Percentiles rank a stretch among this genome's conserved stretches.
These are phyloP conservation scores for Ustulina deusta DNA, from an alignment of 2,329 filamentous ascomycete genomes.

Conservation along the genomic window DNA sequence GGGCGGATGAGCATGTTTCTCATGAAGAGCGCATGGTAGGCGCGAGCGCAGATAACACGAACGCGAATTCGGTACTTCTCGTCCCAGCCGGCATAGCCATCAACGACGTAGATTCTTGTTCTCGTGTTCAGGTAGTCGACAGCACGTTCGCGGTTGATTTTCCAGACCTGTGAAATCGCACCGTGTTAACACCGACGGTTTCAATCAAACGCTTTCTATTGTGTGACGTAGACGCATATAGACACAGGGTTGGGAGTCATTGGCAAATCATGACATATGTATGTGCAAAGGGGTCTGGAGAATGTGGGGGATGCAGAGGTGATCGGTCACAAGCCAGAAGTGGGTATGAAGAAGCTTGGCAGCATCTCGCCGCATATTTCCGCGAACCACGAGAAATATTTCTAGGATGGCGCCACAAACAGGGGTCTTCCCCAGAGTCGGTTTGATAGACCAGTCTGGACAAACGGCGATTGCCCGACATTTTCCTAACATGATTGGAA, in stretches of 20 bases:
- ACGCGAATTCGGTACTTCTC: slow-evolving; percentile 98
- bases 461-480: slow-evolving; percentile 11
- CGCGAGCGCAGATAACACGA: slow-evolving; percentile 96
- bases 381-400: slow-evolving; percentile 32
- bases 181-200: slow-evolving; percentile 22
- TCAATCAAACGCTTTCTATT: neutral
- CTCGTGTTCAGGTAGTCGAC: slow-evolving; percentile 99
- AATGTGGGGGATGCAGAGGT: slow-evolving; percentile 19
- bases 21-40: slow-evolving; percentile 99
- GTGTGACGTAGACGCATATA: slow-evolving; percentile 32
- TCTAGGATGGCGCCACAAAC: slow-evolving; percentile 46
- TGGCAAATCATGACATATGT: slow-evolving; percentile 25
- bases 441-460: slow-evolving; percentile 23
- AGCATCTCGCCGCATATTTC: slow-evolving; percentile 42
- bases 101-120: slow-evolving; percentile 98
- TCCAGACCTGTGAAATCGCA: slow-evolving; percentile 80
- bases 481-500: slow-evolving; percentile 7
- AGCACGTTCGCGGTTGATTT: slow-evolving; percentile 98
- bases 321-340: slow-evolving; percentile 18
- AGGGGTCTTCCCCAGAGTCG: slow-evolving; percentile 40
- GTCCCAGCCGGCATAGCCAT: slow-evolving; percentile 98
- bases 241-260: slow-evolving; percentile 21
- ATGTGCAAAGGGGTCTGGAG: neutral
- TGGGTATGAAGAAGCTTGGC: slow-evolving; percentile 42
- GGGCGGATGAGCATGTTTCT: slow-evolving; percentile 99